Percentiles rank a stretch among this genome's conserved stretches.
Conservation (phyloP, 495 filamentous ascomycete species). For the Symbiotaphrina buchneri region DNA sequence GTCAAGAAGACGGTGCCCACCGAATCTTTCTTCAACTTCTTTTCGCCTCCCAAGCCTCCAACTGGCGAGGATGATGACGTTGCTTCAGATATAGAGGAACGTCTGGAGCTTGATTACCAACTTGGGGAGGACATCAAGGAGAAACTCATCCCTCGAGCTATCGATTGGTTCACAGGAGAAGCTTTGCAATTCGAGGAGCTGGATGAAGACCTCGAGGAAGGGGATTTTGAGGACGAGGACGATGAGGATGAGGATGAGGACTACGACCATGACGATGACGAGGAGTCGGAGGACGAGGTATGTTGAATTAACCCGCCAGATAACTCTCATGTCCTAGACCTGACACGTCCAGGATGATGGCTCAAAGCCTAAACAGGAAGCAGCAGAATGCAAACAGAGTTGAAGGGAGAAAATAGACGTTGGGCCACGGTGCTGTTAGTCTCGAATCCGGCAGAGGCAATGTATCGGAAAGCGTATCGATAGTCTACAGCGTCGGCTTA, state of each 20-base stretch:
- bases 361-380: constrained; percentile 94
- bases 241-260: constrained; percentile 85
- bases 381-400: constrained; percentile 99
- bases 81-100: constrained; percentile 83
- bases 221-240: constrained; percentile 69
- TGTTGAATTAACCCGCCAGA: constrained; percentile 9
- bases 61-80: constrained; percentile 52
- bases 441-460: too few species aligned
- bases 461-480: too few species aligned
- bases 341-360: constrained; percentile 51
- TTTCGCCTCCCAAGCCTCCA: constrained; percentile 80
- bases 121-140: constrained; percentile 99
- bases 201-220: constrained; percentile 68
- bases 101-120: constrained; percentile 95
- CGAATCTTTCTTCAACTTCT: constrained; percentile 99
- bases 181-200: constrained; percentile 92
- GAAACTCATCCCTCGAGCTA: constrained; percentile 94
- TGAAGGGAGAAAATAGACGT: too few species aligned
- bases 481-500: too few species aligned
- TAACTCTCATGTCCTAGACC: constrained; percentile 10
- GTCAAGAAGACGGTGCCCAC: constrained; percentile 98
- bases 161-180: constrained; percentile 99
- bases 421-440: too few species aligned
- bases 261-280: constrained; percentile 68
- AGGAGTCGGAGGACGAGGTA: constrained; percentile 90